phyloP scores from a whole-genome alignment of 2,329 filamentous ascomycete genomes.

The Onygenales sp. region DNA sequence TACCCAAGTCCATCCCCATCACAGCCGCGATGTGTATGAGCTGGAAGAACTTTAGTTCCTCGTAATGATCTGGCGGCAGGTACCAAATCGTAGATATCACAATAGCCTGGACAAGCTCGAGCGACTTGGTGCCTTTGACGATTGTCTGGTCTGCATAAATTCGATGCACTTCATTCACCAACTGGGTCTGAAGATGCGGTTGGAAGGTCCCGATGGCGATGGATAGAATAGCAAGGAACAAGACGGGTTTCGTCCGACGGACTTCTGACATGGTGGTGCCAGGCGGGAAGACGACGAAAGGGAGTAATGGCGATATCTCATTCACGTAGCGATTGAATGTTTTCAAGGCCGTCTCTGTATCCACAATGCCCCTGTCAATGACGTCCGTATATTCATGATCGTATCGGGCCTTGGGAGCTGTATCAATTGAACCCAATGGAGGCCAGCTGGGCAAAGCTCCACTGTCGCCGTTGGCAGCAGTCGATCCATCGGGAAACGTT shows the following conservation, averaged over 20 bases:
- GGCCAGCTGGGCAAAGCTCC: slow-evolving; percentile 10
- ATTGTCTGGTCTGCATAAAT: slow-evolving; percentile 66
- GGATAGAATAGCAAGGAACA: slow-evolving; percentile 50
- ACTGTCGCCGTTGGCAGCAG: slow-evolving; percentile 6
- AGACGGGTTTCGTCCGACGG: slow-evolving; percentile 48
- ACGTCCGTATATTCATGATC: slow-evolving; percentile 33
- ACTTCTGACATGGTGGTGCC: slow-evolving; percentile 45
- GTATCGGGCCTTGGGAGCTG: slow-evolving; percentile 11
- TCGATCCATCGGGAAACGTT: slow-evolving; percentile 1
- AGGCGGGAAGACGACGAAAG: slow-evolving; percentile 48
- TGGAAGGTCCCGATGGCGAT: slow-evolving; percentile 44
- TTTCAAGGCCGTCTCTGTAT: slow-evolving; percentile 40
- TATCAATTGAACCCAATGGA: slow-evolving; percentile 10
- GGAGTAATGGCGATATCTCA: slow-evolving; percentile 46
- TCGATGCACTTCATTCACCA: slow-evolving; percentile 62
- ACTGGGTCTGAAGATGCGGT: slow-evolving; percentile 47
- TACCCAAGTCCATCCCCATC: slow-evolving; percentile 75
- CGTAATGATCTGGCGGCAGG: slow-evolving; percentile 69
- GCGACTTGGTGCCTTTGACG: slow-evolving; percentile 65
- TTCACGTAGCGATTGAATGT: slow-evolving; percentile 50
- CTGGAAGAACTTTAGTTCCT: slow-evolving; percentile 85
- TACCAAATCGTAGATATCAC: slow-evolving; percentile 76
- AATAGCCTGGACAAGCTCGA: slow-evolving; percentile 74
- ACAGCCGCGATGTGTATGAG: slow-evolving; percentile 70
- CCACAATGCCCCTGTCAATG: slow-evolving; percentile 43